Evolutionary conservation across 2,329 filamentous ascomycete genomes (phyloP).

Genomic region (Parastagonospora avenae): DNA sequence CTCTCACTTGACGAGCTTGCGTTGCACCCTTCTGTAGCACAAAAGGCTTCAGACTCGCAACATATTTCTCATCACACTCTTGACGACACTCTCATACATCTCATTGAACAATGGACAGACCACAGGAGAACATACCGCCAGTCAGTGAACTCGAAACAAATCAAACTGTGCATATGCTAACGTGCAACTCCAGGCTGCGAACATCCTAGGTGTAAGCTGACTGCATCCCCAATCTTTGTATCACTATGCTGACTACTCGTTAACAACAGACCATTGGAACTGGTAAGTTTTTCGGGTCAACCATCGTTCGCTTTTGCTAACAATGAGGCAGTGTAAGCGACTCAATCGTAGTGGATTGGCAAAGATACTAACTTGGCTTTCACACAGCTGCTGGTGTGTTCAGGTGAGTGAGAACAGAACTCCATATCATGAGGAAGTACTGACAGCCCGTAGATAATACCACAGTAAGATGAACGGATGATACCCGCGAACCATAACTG

Average conservation of each 20-base stretch:
- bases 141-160: constrained; percentile 19
- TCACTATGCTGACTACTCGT: constrained; percentile 17
- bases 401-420: constrained; percentile 34
- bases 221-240: constrained; percentile 1
- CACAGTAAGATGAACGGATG: constrained; percentile 39
- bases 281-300: constrained; percentile 25
- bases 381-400: constrained; percentile 49
- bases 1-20: neutral
- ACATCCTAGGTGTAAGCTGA: constrained; percentile 45
- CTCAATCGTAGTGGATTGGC: neutral
- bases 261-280: constrained; percentile 45
- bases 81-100: neutral
- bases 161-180: constrained; percentile 22
- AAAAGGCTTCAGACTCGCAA: neutral
- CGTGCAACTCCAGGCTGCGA: constrained; percentile 40
- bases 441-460: constrained; percentile 36
- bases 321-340: constrained; percentile 27
- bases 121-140: constrained; percentile 43
- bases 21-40: neutral
- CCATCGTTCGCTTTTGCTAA: constrained; percentile 11
- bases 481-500: constrained; percentile 5
- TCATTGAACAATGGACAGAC: constrained; percentile 27
- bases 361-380: constrained; percentile 18
- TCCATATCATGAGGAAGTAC: neutral
- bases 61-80: neutral